phyloP scores from a whole-genome alignment of 345 rosid genomes.

The Orychophragmus violaceus region DNA sequence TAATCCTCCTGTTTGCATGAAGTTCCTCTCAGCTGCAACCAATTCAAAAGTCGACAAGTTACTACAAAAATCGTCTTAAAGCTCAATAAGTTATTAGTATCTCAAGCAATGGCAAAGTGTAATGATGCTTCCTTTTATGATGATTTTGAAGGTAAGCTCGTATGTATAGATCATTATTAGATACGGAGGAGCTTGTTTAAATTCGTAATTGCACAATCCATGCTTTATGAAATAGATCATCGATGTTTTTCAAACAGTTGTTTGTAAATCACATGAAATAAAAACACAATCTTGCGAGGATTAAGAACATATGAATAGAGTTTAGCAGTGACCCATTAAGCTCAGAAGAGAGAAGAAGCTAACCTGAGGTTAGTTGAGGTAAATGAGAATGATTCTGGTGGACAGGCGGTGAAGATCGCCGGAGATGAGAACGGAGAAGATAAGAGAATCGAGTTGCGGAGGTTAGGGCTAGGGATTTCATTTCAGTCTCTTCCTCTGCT shows the following conservation, averaged over 20 bases:
- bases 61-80: background rate
- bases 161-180: slow-evolving; percentile 10
- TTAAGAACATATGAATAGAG: background rate
- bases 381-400: too few species aligned
- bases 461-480: slow-evolving; percentile 52
- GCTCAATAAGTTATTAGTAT: slow-evolving; percentile 4
- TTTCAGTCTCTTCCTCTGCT: slow-evolving; percentile 47
- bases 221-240: slow-evolving; percentile 41
- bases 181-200: background rate
- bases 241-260: slow-evolving; percentile 65
- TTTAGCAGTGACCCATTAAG: background rate
- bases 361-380: too few species aligned
- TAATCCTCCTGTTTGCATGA: slow-evolving; percentile 80
- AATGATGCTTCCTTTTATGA: slow-evolving; percentile 12
- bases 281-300: background rate
- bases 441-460: slow-evolving; percentile 47
- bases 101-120: slow-evolving; percentile 7
- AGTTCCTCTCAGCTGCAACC: slow-evolving; percentile 50
- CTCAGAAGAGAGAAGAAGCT: background rate
- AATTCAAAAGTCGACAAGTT: slow-evolving; percentile 50
- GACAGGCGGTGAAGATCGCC: too few species aligned
- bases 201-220: background rate
- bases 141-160: slow-evolving; percentile 8
- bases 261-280: background rate
- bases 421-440: slow-evolving; percentile 50